Evolutionary conservation across 2,329 filamentous ascomycete genomes (phyloP).

Genomic region (Amphichorda felina): DNA sequence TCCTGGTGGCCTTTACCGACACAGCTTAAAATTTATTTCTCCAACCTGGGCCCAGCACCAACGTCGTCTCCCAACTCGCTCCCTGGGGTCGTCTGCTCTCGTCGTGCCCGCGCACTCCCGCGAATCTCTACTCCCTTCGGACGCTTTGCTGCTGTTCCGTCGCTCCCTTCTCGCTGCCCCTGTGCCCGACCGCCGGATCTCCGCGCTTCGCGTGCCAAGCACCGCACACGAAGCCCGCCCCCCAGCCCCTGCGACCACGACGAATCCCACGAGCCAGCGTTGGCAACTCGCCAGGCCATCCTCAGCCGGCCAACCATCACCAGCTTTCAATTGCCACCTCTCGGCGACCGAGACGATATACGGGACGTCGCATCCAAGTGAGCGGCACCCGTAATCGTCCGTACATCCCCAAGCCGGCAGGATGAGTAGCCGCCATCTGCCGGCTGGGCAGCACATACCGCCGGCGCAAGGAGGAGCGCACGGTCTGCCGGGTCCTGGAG

Average conservation of each 20-base stretch:
- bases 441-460: constrained; percentile 57
- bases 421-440: constrained; percentile 69
- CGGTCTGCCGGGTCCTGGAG: constrained; percentile 13
- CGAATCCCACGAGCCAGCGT: too few relatives aligned
- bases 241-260: background rate
- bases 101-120: background rate
- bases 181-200: background rate
- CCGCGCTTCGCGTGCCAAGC: background rate
- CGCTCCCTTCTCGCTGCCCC: background rate
- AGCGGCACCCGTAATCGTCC: constrained; percentile 18
- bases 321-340: too few relatives aligned
- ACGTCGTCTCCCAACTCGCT: constrained; percentile 12
- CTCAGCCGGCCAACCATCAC: background rate
- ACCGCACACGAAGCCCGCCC: background rate
- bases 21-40: constrained; percentile 15
- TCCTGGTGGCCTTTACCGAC: constrained; percentile 1
- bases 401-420: constrained; percentile 49
- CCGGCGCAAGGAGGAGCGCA: constrained; percentile 16
- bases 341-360: constrained; percentile 8
- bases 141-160: background rate
- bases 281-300: too few relatives aligned
- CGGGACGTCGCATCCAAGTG: constrained; percentile 18
- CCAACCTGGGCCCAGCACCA: constrained; percentile 8
- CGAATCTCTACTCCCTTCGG: background rate
- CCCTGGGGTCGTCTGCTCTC: background rate